Conservation (phyloP, 331 rosid genomes). For the Stylosanthes scabra region DNA sequence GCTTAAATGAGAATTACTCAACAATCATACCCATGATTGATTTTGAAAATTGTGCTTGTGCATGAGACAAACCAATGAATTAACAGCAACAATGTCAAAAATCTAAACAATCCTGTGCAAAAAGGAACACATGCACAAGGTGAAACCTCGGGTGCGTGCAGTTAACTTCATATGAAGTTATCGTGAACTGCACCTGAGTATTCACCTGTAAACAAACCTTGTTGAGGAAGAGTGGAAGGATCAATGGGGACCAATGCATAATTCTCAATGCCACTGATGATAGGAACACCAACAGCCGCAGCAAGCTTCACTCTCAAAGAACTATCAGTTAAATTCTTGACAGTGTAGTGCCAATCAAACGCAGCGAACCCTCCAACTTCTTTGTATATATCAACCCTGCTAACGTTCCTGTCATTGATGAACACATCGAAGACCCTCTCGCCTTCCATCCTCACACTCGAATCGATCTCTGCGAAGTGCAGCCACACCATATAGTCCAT, state of each 20-base stretch:
- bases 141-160: too few species aligned
- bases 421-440: slow-evolving; percentile 83
- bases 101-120: background rate
- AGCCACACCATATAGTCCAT: slow-evolving; percentile 81
- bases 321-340: slow-evolving; percentile 66
- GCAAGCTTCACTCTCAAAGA: slow-evolving; percentile 60
- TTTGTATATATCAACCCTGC: slow-evolving; percentile 66
- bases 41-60: background rate
- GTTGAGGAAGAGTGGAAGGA: slow-evolving; percentile 74
- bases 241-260: slow-evolving; percentile 86
- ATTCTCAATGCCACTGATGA: slow-evolving; percentile 83
- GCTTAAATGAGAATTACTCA: background rate
- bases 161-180: too few species aligned
- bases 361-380: slow-evolving; percentile 79
- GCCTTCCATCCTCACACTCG: slow-evolving; percentile 69
- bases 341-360: slow-evolving; percentile 60
- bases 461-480: too few species aligned
- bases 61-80: background rate
- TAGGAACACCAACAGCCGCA: slow-evolving; percentile 63
- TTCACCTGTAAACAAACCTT: too few species aligned
- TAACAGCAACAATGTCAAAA: background rate
- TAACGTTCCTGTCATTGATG: slow-evolving; percentile 62
- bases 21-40: background rate
- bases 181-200: too few species aligned
- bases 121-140: too few species aligned